phyloP scores from a whole-genome alignment of 1,139 yeast species.

The Pichia sp. region DNA sequence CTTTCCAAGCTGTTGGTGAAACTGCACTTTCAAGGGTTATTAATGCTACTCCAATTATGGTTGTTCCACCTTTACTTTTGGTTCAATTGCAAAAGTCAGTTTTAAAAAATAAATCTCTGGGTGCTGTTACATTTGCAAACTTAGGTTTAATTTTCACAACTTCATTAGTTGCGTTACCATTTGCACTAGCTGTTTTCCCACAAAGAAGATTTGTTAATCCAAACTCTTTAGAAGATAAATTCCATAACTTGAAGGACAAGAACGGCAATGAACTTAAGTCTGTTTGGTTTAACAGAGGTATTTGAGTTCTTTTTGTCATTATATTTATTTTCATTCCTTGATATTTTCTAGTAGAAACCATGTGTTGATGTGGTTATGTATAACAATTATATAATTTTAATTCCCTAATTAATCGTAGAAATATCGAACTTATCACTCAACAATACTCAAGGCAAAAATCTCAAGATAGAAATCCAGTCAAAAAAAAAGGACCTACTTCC shows the following conservation, averaged over 20 bases:
- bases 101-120: conserved; percentile 59
- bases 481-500: background rate
- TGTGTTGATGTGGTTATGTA: background rate
- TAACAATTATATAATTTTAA: background rate
- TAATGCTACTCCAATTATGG: conserved; percentile 97
- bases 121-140: conserved; percentile 62
- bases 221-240: conserved; percentile 52
- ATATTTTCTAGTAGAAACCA: background rate
- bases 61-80: conserved; percentile 78
- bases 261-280: conserved; percentile 52
- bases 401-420: background rate
- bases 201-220: conserved; percentile 65
- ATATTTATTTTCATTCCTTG: background rate
- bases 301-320: conserved; percentile 24
- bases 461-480: too few relatives aligned
- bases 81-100: conserved; percentile 66
- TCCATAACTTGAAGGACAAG: conserved; percentile 54
- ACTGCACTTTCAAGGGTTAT: conserved; percentile 93
- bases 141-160: conserved; percentile 81
- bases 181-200: conserved; percentile 93
- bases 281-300: conserved; percentile 90
- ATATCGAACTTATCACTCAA: too few relatives aligned
- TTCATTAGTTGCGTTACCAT: conserved; percentile 81
- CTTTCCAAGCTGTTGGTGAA: conserved; percentile 88
- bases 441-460: too few relatives aligned